Base-by-base conservation (phyloP, 345 rosid genomes). In the Linum usitatissimum region DNA sequence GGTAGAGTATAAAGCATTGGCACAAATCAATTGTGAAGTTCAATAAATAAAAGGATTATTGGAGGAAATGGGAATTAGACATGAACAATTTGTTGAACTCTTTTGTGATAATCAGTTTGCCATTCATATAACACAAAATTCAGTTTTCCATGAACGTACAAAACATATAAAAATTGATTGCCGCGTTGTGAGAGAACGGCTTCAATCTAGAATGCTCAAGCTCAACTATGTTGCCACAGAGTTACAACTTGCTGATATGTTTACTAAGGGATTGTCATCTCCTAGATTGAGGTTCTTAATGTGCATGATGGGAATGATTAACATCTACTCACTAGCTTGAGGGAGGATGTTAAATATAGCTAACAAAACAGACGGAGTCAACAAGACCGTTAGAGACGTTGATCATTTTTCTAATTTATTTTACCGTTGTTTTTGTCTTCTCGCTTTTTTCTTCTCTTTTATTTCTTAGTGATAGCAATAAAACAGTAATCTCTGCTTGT, bases 161-260 rank as follows among this genome's bases (percentile, higher is more conserved):
- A 31, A 31, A 6, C 36, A 31, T 31, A 31, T 31, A 3, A 6
- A 45, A 38, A 42, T 21, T 42, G 36, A 21, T 21, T 53, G 18
- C 68, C 4, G 61, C 36, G 36, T 31, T 6, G 36, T 31, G 3
- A 3, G 36, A 74, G 79, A 60, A 66, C 79, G 20, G 83, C 87
- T 3, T 40, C 49, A 17, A 87, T 85, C 17, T 58, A 73, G 64
- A 86, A 75, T 55, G 75, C 84, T n/a, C 78, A 80, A 38, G 62
- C 86, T 40, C 85, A 81, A 45, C 69, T 73, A n/a, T 15, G 76
- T 86, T 69, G 90, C 91, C 0, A 48, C 68, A 62, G 71, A 76
- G 64, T 86, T 84, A 68, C 84, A 88, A 63, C 83, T 75, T 13
- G 96, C 84, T 64, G 69, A 86, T 68, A 68, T 88, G 18, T 79